phyloP scores from a whole-genome alignment of 1,139 yeast genomes.

The Hyphopichia pseudoburtonii region DNA sequence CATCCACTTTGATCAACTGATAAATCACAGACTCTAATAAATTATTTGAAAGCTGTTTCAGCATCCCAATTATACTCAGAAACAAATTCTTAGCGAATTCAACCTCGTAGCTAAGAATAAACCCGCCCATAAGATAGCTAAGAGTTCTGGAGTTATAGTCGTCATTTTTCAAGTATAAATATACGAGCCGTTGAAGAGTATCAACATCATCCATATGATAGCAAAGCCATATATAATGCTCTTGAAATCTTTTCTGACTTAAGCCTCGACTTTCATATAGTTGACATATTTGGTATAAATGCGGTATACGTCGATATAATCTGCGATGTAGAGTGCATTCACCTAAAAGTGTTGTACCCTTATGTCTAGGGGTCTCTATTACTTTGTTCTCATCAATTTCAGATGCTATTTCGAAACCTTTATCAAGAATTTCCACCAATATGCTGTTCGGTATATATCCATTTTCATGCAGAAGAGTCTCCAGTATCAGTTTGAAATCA shows the following conservation, averaged over 20 bases:
- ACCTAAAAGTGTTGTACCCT: conserved; percentile 11
- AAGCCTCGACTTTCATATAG: conserved; percentile 15
- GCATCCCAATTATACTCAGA: conserved; percentile 19
- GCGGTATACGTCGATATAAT: conserved; percentile 17
- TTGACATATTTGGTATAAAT: conserved; percentile 18
- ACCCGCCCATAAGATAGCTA: conserved; percentile 30
- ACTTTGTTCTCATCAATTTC: conserved; percentile 2
- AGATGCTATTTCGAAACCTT: background rate
- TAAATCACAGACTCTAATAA: conserved; percentile 29
- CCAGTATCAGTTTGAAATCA: background rate
- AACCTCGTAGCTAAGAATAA: conserved; percentile 34
- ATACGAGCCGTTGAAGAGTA: conserved; percentile 19
- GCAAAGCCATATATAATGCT: conserved; percentile 30
- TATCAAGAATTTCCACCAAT: background rate
- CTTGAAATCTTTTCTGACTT: conserved; percentile 17
- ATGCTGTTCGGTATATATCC: background rate
- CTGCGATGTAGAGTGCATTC: conserved; percentile 12
- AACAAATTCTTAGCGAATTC: conserved; percentile 26
- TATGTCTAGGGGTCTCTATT: conserved; percentile 18
- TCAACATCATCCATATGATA: conserved; percentile 32
- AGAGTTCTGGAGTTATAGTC: conserved; percentile 24
- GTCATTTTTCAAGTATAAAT: conserved; percentile 17
- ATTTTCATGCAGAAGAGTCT: background rate
- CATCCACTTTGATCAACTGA: conserved; percentile 27
- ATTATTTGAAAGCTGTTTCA: conserved; percentile 19